phyloP scores from a whole-genome alignment of 257 asterid genomes.

The Fraxinus quadrangulata region DNA sequence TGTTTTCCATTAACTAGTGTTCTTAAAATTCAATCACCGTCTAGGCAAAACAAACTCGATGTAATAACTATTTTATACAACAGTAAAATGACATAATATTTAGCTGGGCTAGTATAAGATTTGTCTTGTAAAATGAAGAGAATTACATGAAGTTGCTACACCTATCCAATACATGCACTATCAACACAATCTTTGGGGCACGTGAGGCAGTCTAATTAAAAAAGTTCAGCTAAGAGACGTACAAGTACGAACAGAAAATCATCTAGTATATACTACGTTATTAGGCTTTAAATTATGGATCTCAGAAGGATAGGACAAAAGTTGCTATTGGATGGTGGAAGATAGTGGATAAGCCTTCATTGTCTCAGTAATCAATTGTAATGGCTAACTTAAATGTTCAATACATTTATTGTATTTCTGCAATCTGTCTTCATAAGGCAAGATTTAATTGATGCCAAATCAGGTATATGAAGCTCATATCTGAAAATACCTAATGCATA shows the following conservation, averaged over 20 bases:
- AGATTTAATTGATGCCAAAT: neutral
- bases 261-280: neutral
- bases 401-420: constrained; percentile 4
- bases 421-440: constrained; percentile 1
- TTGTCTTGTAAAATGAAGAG: neutral
- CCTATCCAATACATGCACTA: neutral
- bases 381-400: constrained; percentile 15
- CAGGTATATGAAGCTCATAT: constrained; percentile 10
- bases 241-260: neutral
- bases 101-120: too few species aligned
- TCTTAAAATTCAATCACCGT: too few species aligned
- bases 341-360: neutral
- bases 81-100: too few species aligned
- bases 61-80: too few species aligned
- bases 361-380: neutral
- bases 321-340: constrained; percentile 1
- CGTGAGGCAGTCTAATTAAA: neutral
- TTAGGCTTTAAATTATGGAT: neutral
- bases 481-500: constrained; percentile 56
- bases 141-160: constrained; percentile 2
- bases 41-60: too few species aligned
- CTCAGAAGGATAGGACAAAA: neutral
- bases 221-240: neutral
- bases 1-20: too few species aligned
- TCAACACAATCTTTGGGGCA: constrained; percentile 6